These are phyloP conservation scores for Fulvia fulva DNA, from an alignment of 2,329 filamentous ascomycete species.

Conservation along the genomic window DNA sequence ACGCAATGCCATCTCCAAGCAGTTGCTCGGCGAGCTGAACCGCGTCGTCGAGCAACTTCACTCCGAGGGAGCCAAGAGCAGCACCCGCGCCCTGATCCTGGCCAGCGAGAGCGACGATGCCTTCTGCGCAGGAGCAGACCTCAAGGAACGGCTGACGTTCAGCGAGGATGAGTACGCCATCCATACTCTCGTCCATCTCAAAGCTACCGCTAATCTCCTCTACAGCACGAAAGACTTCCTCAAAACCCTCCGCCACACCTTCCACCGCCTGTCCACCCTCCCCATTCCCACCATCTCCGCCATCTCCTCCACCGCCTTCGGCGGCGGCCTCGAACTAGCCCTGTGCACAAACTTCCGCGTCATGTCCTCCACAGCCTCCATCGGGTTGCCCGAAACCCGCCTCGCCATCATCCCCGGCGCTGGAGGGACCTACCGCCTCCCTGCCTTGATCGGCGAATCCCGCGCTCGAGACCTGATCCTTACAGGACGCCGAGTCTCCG, in stretches of 20 bases:
- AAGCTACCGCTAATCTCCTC: constrained; percentile 2
- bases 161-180: constrained; percentile 67
- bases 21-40: constrained; percentile 68
- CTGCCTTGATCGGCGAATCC: constrained; percentile 70
- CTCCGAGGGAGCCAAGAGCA: constrained; percentile 50
- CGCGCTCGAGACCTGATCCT: constrained; percentile 87
- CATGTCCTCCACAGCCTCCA: constrained; percentile 69
- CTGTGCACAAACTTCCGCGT: constrained; percentile 87
- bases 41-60: constrained; percentile 70
- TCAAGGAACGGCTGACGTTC: constrained; percentile 82
- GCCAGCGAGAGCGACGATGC: constrained; percentile 79
- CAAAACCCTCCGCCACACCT: constrained; percentile 67
- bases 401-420: constrained; percentile 93
- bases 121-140: constrained; percentile 91
- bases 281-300: constrained; percentile 88
- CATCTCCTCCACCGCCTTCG: constrained; percentile 79
- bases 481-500: constrained; percentile 80
- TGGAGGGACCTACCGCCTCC: constrained; percentile 85
- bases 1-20: constrained; percentile 84
- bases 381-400: constrained; percentile 86
- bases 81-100: constrained; percentile 76
- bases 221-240: constrained; percentile 76
- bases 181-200: background rate
- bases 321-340: constrained; percentile 89
- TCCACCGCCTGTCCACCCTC: constrained; percentile 68